Conservation (phyloP, 148 eudicot species). For the Chenopodium quinoa region DNA sequence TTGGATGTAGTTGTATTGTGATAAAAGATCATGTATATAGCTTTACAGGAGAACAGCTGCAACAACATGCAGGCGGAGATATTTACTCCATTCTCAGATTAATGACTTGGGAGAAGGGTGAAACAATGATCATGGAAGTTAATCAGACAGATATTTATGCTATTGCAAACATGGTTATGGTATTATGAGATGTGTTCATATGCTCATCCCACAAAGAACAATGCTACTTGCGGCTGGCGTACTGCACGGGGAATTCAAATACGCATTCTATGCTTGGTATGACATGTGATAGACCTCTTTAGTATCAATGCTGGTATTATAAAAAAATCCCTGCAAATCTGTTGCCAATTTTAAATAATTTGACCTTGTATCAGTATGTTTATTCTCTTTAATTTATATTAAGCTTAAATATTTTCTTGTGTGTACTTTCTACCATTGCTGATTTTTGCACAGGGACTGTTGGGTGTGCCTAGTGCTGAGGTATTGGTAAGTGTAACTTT, state of each 20-base stretch:
- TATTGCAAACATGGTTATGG: slow-evolving; percentile 6
- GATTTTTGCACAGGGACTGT: no score
- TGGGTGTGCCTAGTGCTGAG: no score
- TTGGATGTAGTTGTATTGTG: slow-evolving; percentile 62
- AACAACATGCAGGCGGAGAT: slow-evolving; percentile 40
- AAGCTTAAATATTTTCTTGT: no score
- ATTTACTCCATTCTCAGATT: slow-evolving; percentile 44
- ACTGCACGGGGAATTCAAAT: neutral
- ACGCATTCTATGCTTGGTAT: neutral
- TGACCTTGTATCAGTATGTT: no score
- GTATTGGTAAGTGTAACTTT: no score
- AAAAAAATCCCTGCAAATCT: no score
- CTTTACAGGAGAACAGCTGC: slow-evolving; percentile 45
- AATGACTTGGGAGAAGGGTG: slow-evolving; percentile 43
- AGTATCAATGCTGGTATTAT: no score
- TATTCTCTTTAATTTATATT: no score
- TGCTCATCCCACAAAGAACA: neutral
- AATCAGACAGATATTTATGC: slow-evolving; percentile 9
- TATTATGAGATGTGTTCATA: neutral
- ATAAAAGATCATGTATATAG: slow-evolving; percentile 32
- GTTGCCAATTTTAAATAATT: no score
- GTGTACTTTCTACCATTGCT: no score
- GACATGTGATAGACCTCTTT: no score
- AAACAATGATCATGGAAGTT: slow-evolving; percentile 14
- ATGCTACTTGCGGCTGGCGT: neutral